A percentile compares a stretch with the other conserved stretches of the same genome.
phyloP scores from a whole-genome alignment of 768 basidiomycete genomes.

The Pisolithus microcarpus region DNA sequence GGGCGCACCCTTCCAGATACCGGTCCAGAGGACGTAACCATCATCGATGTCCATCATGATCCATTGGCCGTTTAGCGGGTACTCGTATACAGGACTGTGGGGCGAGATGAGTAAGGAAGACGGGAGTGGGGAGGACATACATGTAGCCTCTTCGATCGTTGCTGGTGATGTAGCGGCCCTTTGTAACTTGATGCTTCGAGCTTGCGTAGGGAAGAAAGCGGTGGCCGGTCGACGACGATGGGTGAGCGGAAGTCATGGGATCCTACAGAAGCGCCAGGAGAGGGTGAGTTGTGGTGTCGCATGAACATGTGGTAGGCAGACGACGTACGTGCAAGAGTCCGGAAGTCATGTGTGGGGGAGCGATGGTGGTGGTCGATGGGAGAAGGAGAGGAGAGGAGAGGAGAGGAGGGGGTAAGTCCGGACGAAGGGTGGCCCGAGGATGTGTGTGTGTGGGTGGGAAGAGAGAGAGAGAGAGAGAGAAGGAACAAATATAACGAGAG shows the following conservation, averaged over 20 bases:
- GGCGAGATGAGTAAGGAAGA: background rate
- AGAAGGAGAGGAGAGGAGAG: too few relatives aligned
- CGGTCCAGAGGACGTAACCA: slow-evolving; percentile 88
- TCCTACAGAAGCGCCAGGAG: slow-evolving; percentile 16
- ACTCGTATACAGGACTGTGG: slow-evolving; percentile 76
- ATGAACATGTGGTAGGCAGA: slow-evolving; percentile 3
- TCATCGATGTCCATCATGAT: slow-evolving; percentile 96
- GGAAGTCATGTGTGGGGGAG: slow-evolving; percentile 31
- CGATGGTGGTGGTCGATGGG: background rate
- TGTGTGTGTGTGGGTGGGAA: background rate
- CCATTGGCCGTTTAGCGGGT: slow-evolving; percentile 84
- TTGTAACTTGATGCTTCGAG: slow-evolving; percentile 72
- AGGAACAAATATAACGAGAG: slow-evolving; percentile 19
- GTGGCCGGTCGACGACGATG: slow-evolving; percentile 23
- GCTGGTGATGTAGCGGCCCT: slow-evolving; percentile 83
- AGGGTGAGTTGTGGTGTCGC: background rate
- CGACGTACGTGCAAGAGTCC: slow-evolving; percentile 38
- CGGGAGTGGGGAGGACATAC: slow-evolving; percentile 35
- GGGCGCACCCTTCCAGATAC: slow-evolving; percentile 82
- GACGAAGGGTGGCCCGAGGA: slow-evolving; percentile 4
- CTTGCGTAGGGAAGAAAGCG: slow-evolving; percentile 66
- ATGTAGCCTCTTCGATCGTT: slow-evolving; percentile 87
- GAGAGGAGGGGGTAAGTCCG: slow-evolving; percentile 6
- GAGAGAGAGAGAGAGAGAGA: slow-evolving; percentile 5
- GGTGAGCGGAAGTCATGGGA: slow-evolving; percentile 23